These are phyloP conservation scores for Flaveria trinervia DNA, from an alignment of 129 eudicot species.

Conservation along the genomic window DNA sequence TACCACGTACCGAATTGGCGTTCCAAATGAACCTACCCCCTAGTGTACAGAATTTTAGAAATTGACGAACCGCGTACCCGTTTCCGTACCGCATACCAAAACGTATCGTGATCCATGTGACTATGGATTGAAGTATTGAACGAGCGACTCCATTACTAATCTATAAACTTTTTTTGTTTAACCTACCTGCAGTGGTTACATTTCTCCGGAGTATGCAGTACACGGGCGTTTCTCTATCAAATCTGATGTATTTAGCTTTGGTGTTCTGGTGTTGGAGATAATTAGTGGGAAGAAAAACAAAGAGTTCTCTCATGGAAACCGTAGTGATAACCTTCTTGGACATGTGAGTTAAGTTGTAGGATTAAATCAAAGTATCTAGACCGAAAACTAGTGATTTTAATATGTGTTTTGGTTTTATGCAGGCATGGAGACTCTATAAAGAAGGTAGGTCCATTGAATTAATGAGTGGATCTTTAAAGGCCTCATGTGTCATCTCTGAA, in stretches of 20 bases:
- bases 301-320: slow-evolving; percentile 32
- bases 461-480: background rate
- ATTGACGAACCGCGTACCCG: too few species aligned
- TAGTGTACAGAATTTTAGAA: too few species aligned
- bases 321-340: slow-evolving; percentile 50
- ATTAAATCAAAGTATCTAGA: background rate
- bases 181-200: slow-evolving; percentile 27
- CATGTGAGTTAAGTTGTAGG: slow-evolving; percentile 38
- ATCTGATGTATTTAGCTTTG: slow-evolving; percentile 41
- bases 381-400: background rate
- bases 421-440: slow-evolving; percentile 38
- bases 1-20: too few species aligned
- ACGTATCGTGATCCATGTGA: too few species aligned
- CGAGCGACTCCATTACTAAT: slow-evolving; percentile 1
- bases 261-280: slow-evolving; percentile 37
- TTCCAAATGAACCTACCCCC: too few species aligned
- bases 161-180: background rate
- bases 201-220: slow-evolving; percentile 40
- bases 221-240: slow-evolving; percentile 32
- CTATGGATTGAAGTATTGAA: background rate
- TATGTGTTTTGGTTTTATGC: slow-evolving; percentile 1
- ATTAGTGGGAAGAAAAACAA: slow-evolving; percentile 34
- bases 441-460: slow-evolving; percentile 26
- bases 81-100: too few species aligned
- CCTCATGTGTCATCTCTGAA: background rate